Evolutionary conservation across 768 basidiomycete species (phyloP).

Genomic region (Mycena polygramma): DNA sequence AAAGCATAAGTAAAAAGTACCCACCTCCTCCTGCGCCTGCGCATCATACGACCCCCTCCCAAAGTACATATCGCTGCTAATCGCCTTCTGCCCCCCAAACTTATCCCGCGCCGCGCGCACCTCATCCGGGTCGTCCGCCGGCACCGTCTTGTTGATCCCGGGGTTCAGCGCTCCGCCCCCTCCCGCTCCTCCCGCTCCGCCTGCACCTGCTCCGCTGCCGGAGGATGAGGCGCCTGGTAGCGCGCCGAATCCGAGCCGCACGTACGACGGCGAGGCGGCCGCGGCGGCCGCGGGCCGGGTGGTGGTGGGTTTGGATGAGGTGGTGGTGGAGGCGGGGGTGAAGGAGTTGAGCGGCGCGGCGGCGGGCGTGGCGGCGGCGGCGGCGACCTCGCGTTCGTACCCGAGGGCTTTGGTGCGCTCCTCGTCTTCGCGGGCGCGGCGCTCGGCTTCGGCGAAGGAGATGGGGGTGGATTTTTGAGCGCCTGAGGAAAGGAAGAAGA

Average conservation of each 20-base stretch:
- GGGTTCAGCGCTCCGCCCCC: constrained; percentile 26
- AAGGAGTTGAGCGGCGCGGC: constrained; percentile 28
- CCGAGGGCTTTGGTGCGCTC: constrained; percentile 93
- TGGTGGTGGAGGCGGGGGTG: constrained; percentile 39
- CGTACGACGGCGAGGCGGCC: constrained; percentile 30
- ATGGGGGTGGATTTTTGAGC: constrained; percentile 90
- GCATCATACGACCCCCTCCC: constrained; percentile 91
- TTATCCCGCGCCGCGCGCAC: constrained; percentile 79
- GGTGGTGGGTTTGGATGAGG: constrained; percentile 42
- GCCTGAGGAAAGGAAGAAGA: constrained; percentile 75
- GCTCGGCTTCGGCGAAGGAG: constrained; percentile 95
- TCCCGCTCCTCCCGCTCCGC: too few species aligned
- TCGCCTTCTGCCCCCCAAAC: constrained; percentile 93
- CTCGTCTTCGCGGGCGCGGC: constrained; percentile 91
- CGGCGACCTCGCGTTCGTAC: constrained; percentile 84
- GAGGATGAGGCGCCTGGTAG: constrained; percentile 16
- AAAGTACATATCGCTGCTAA: constrained; percentile 99
- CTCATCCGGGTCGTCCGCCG: constrained; percentile 71
- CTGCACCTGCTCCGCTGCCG: not conserved
- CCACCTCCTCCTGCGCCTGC: constrained; percentile 64
- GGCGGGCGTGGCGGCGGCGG: constrained; percentile 39
- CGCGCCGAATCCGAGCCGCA: constrained; percentile 36
- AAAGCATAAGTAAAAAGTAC: too few species aligned
- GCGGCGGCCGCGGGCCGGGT: constrained; percentile 28
- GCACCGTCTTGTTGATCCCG: constrained; percentile 29